Evolutionary conservation across 331 rosid species (phyloP).

Genomic region (Acacia pycnantha): DNA sequence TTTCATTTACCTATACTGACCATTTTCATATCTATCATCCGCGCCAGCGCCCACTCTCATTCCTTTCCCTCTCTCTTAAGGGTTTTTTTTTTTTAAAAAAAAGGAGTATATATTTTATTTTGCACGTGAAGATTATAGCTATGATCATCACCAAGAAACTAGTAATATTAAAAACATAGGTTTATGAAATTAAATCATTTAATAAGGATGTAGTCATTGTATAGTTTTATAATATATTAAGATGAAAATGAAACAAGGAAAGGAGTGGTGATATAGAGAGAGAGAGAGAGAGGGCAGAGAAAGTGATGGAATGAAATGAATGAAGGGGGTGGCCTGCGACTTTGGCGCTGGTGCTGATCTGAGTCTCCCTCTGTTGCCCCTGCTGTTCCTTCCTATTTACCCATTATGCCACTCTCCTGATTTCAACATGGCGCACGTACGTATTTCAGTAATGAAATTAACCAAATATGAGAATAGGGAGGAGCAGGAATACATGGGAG

Average conservation of each 20-base stretch:
- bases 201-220: background rate
- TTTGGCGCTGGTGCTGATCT: constrained; percentile 49
- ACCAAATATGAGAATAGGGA: background rate
- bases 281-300: background rate
- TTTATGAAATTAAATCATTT: too few relatives aligned
- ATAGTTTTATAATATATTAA: too few relatives aligned
- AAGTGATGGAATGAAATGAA: background rate
- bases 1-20: background rate
- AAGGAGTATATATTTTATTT: too few relatives aligned
- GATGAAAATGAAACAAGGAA: background rate
- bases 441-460: background rate
- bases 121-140: background rate
- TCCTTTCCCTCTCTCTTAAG: background rate
- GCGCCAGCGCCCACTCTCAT: constrained; percentile 28
- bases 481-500: background rate
- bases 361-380: constrained; percentile 24
- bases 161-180: background rate
- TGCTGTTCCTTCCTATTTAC: background rate
- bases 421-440: too few relatives aligned
- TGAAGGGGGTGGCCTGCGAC: constrained; percentile 42
- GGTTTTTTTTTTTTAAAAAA: too few relatives aligned
- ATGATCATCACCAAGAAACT: background rate
- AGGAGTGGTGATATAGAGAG: background rate
- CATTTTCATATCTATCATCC: background rate
- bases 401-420: background rate